Percentiles rank a stretch among this genome's conserved stretches.
These are phyloP conservation scores for Meyerozyma sp. DNA, from an alignment of 1,139 yeast genomes.

Conservation along the genomic window DNA sequence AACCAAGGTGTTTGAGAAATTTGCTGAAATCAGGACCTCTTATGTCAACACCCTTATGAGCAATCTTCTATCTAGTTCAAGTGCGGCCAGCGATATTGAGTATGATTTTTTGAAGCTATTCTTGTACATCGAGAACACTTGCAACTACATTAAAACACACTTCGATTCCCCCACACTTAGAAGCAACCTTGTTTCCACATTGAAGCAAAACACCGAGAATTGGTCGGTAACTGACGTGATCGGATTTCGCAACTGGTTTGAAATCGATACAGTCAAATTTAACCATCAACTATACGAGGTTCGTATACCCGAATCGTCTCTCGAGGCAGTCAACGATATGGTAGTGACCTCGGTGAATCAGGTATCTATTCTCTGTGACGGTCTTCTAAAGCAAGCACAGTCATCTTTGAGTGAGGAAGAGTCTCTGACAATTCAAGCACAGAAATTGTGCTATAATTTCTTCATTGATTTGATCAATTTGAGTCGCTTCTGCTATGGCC, in stretches of 20 bases:
- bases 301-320: background rate
- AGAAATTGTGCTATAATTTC: slow-evolving; percentile 15
- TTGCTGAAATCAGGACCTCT: slow-evolving; percentile 21
- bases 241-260: slow-evolving; percentile 29
- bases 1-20: slow-evolving; percentile 16
- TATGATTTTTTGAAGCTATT: slow-evolving; percentile 25
- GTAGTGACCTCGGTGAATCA: background rate
- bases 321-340: background rate
- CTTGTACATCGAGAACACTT: slow-evolving; percentile 32
- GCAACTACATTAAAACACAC: slow-evolving; percentile 20
- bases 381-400: background rate
- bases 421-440: background rate
- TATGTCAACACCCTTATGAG: background rate
- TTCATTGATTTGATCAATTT: slow-evolving; percentile 17
- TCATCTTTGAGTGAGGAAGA: background rate
- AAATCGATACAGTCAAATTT: slow-evolving; percentile 7
- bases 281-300: slow-evolving; percentile 7
- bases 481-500: slow-evolving; percentile 8
- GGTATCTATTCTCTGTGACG: background rate
- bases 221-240: slow-evolving; percentile 27
- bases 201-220: slow-evolving; percentile 15
- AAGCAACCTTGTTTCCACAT: slow-evolving; percentile 14
- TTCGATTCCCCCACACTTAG: slow-evolving; percentile 13
- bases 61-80: background rate
- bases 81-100: slow-evolving; percentile 2